Base-by-base conservation (phyloP, 192 early-diverging fungal genomes). In the Coemansia sp. region DNA sequence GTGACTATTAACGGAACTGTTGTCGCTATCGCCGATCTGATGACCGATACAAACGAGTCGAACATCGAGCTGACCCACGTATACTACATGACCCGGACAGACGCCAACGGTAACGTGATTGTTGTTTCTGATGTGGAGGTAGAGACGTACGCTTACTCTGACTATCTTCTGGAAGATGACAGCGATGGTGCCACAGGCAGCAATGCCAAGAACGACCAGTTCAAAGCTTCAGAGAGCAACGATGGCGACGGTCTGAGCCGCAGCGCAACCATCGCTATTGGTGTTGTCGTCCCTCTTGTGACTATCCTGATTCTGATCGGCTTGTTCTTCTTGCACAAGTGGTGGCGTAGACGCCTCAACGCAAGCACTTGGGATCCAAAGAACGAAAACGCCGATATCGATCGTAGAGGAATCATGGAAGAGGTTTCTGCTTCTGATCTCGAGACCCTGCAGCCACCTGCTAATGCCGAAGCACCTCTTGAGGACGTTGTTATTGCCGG, bases 251-350 rank as follows among this genome's bases (percentile, higher is more conserved):
- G 66, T 25, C 67, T 79, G 11, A 67, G 67, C 33, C 71, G 71
- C 40, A 63, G 64, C 6, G 76, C 76, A 0, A 69, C 57, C 42
- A 79, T 79, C 40, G 57, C 65, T 2, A 61, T 80, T 16, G 64
- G 72, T 10, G 71, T 63, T 0, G 54, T 65, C 16, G 72, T 80
- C 12, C 72, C 77, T 5, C 50, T 69, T 14, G 72, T 31, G 2
- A 72, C 72, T 16, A 75, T 80, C 31, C 17, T 60, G 4, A 71
- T 80, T 52, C 54, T 80, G 16, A 38, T 72, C 0, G 66, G 55
- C 7, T 33, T 80, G 63, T 80, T 72, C 77, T 80, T 75, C 64
- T 32, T 48, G 30, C 67, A 75, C 72, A 64, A 63, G 52, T 80
- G 77, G 77, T 75, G 69, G 69, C 56, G 55, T 28, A 64, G 63